Evolutionary conservation across 495 filamentous ascomycete genomes (phyloP), one percentile per base, ranked within the genome.

Genomic region (Jackrogersella minutella): DNA sequence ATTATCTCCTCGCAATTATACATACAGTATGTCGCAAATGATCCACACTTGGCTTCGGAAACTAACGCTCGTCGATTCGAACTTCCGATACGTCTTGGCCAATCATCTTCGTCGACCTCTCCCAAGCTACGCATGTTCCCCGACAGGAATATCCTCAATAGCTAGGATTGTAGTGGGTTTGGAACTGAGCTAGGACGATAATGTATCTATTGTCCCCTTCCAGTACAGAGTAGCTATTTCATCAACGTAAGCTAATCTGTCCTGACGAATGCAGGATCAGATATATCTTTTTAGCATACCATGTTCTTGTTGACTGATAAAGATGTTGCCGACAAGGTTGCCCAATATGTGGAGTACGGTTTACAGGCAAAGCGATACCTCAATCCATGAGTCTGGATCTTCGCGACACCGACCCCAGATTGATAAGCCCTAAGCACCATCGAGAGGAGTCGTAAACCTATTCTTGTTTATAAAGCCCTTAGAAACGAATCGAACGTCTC

Each of bases 51-150:
- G 22, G 36, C 17, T 43, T 58, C 39, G 53, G 54, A 49, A 13
- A 39, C 46, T 46, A 47, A 53, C 28, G 52, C 59, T 46, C 66
- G 60, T 69, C 66, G 66, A 64, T 69, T 64, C 66, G 66, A 69
- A 46, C 59, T 64, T 65, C 46, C 47, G 46, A 46, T 46, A 47
- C 4, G n/a, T 11, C 4, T 44, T 47, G 14, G 16, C 64, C 58
- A 68, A 62, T 63, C 58, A 68, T 24, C 13, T n/a, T 40, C 22
- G 16, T 16, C 30, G 11, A 33, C 8, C n/a, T 51, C 37, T 39
- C 46, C 44, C 31, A 30, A 68, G 14, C 39, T 47, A 41, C 22
- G 21, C 22, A 47, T 19, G 22, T 17, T 49, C 37, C 47, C 62
- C 44, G 53, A 41, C 36, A 50, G 26, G 28, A 58, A 49, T 34